Evolutionary conservation across 768 basidiomycete species (phyloP), one percentile per base, ranked within the genome.

Genomic region (Clavaria fumosa): DNA sequence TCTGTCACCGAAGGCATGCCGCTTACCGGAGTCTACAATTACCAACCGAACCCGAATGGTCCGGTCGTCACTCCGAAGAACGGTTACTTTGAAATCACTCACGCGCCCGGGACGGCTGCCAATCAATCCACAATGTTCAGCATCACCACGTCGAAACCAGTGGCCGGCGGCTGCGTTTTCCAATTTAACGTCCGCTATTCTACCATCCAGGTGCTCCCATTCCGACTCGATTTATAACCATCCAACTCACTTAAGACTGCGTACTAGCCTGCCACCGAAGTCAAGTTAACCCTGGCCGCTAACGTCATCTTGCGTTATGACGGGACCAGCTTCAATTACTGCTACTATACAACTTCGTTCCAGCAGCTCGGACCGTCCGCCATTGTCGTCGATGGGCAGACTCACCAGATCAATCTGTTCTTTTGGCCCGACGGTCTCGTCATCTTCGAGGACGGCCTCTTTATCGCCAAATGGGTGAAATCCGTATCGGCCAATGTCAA

Each of bases 1-100:
- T 34, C 33, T 34, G 22, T 34, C 33, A 34, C 33, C 14, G 19
- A 14, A 11, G 33, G 33, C 18, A 34, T 34, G 33, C 19, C 33
- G 33, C 33, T 34, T 14, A 34, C n/a, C 17, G 33, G 33, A 17
- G 33, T 34, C 14, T 34, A 34, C 17, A 34, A 34, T 17, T 34
- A 34, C 12, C 14, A 15, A 20, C 33, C 33, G 18, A 34, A 34
- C 33, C 33, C 14, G 18, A 20, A 34, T 21, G 33, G 33, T 4
- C 33, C 33, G 19, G 33, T 34, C 33, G 22, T 34, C 22, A 4
- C 33, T 11, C 18, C 33, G 4, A 34, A 20, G 33, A 17, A 34
- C 6, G 33, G 33, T 20, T 34, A 34, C 12, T 21, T 34, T 17
- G 33, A 4, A 17, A 20, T 34, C 3, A 3, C 33, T 14, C 33